Base-by-base conservation (phyloP, 1,284 basidiomycete species). In the Mycena sp. region DNA sequence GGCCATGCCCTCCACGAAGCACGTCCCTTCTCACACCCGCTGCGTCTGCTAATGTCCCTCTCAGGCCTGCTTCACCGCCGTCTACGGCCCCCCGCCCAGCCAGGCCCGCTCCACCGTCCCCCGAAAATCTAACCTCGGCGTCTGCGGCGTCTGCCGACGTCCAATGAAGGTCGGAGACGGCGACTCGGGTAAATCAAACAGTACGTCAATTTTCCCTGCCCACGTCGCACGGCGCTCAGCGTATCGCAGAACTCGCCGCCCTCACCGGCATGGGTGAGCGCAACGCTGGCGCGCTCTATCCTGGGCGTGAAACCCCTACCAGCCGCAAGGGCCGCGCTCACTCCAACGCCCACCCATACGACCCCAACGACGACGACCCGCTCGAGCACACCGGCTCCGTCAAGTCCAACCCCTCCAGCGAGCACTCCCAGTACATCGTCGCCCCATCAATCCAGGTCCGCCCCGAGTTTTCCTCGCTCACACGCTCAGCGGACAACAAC, bases 1-100 rank as follows among this genome's bases (percentile, higher is more conserved):
- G 96, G 97, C n/a, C 97, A 99, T 80, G 92, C 94, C 11, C 86
- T 99, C 25, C 97, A 98, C 78, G 92, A 98, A 81, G 94, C 94
- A 68, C 73, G 87, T 80, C 7, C 40, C 49, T 61, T 21, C 50
- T 63, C 57, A 59, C 50, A n/a, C 50, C 60, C 35, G 41, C 49
- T 40, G 48, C 63, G 23, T 51, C 32, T 38, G 35, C 35, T 65
- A 58, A 66, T 11, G 51, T 57, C 32, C 7, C 40, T 46, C 6
- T 9, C 60, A 96, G 94, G 95, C 95, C 19, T 98, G 96, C 78
- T 98, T 98, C 75, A 93, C 89, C 10, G 93, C 95, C 14, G 96
- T 98, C 6, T 99, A 99, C 77, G 96, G 96, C 14, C 91, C 91
- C 1, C 88, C 91, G 1, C 92, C 93, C 6, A 84, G 78, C n/a